Percentiles rank a stretch among this genome's conserved stretches.
Evolutionary conservation across 208 protist genomes (phyloP).

Genomic region (Polymyxa betae): DNA sequence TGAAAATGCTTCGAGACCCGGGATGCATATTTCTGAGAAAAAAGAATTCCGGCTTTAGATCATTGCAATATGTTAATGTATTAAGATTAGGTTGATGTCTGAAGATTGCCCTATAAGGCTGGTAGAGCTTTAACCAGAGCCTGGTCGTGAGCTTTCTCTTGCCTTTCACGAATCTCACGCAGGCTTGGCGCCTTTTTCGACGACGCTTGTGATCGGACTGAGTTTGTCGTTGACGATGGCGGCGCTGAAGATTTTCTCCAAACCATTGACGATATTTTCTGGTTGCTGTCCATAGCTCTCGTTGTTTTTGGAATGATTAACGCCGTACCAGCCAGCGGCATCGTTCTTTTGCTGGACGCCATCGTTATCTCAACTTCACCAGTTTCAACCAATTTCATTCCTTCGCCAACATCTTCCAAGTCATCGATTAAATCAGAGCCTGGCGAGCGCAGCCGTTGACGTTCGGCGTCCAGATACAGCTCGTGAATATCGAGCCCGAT

Average conservation of each 20-base stretch:
- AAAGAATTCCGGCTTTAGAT: too few relatives aligned
- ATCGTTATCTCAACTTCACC: too few relatives aligned
- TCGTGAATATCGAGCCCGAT: neutral
- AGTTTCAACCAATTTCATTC: too few relatives aligned
- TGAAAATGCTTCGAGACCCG: neutral
- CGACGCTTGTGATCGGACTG: too few relatives aligned
- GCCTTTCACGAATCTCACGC: neutral
- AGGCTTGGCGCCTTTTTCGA: neutral
- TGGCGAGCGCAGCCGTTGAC: conserved; percentile 10
- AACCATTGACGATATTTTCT: neutral
- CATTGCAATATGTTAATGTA: neutral
- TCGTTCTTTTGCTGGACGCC: too few relatives aligned
- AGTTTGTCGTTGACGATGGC: too few relatives aligned
- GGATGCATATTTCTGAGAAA: too few relatives aligned
- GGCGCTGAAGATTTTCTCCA: too few relatives aligned
- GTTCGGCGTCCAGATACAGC: conserved; percentile 38
- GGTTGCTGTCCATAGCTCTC: too few relatives aligned
- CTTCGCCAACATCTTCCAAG: neutral
- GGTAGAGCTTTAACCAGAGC: conserved; percentile 29
- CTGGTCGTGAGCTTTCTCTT: neutral
- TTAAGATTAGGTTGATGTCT: neutral
- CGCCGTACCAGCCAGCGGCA: too few relatives aligned
- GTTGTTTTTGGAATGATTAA: too few relatives aligned
- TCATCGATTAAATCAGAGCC: neutral
- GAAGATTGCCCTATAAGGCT: neutral